Conservation (phyloP, 805 yeast genomes). For the Metschnikowia colocasiae region DNA sequence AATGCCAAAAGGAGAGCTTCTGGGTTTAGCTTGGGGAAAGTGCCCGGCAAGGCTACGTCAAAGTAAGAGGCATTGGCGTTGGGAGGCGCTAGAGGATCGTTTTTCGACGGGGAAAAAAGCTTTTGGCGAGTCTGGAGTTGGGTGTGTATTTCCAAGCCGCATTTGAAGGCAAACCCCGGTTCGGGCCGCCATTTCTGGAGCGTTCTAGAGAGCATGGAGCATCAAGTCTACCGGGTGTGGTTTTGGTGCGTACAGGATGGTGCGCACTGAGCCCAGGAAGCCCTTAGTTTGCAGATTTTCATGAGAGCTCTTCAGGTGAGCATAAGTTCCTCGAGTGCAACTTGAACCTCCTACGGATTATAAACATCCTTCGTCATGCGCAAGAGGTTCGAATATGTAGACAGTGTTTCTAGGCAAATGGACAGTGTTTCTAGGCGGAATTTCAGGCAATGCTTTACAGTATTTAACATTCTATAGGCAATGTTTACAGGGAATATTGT, state of each 20-base stretch:
- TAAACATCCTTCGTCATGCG: too few species aligned
- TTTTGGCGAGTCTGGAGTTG: constrained; percentile 74
- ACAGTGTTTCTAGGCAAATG: too few species aligned
- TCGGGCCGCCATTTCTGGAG: constrained; percentile 17
- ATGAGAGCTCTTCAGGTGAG: not conserved
- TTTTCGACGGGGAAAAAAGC: constrained; percentile 62
- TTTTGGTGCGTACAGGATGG: not conserved
- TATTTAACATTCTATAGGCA: too few species aligned
- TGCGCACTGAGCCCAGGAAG: not conserved
- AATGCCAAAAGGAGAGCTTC: constrained; percentile 70
- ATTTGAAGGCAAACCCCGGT: constrained; percentile 44
- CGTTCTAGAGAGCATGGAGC: constrained; percentile 14
- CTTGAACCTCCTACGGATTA: too few species aligned
- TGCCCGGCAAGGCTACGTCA: constrained; percentile 88
- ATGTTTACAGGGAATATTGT: too few species aligned
- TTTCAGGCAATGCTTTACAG: too few species aligned
- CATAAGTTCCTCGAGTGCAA: too few species aligned
- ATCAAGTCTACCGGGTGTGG: not conserved
- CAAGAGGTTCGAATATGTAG: too few species aligned
- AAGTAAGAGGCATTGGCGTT: constrained; percentile 71
- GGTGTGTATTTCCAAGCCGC: constrained; percentile 93
- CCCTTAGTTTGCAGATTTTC: not conserved
- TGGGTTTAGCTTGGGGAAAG: constrained; percentile 78
- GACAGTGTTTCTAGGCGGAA: too few species aligned
- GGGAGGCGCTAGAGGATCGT: constrained; percentile 38